Evolutionary conservation across 2,329 filamentous ascomycete genomes (phyloP).

Genomic region (Exophiala calicioides): DNA sequence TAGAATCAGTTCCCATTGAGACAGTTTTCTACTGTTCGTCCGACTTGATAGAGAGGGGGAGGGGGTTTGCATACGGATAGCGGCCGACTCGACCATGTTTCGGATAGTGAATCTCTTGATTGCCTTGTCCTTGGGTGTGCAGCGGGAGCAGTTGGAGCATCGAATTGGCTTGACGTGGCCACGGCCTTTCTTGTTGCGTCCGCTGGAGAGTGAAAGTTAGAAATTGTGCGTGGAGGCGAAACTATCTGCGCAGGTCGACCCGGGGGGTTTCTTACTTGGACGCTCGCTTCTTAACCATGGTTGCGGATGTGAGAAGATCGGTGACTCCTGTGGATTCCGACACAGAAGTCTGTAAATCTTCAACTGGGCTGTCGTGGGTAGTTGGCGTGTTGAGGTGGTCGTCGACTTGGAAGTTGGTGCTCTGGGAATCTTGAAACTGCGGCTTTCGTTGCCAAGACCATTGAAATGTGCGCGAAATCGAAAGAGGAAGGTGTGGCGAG

Average conservation of each 20-base stretch:
- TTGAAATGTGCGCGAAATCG: no score
- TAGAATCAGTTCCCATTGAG: background rate
- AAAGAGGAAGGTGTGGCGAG: no score
- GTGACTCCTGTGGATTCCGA: background rate
- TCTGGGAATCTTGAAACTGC: no score
- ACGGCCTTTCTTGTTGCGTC: slow-evolving; percentile 99
- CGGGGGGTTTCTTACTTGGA: background rate
- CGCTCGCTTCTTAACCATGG: background rate
- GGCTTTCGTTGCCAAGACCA: no score
- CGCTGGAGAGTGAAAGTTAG: no score
- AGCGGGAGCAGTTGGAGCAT: slow-evolving; percentile 85
- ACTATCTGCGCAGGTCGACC: no score
- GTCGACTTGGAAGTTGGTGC: no score
- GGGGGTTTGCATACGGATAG: slow-evolving; percentile 80
- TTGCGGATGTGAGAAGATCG: background rate
- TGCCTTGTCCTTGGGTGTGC: slow-evolving; percentile 99
- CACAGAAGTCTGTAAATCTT: background rate
- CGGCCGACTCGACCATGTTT: slow-evolving; percentile 99
- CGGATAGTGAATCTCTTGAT: slow-evolving; percentile 99
- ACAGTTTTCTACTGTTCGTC: background rate
- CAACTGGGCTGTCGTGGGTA: background rate
- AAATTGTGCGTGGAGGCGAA: no score
- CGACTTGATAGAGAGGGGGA: slow-evolving; percentile 10
- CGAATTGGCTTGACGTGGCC: slow-evolving; percentile 99
- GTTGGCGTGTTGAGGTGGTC: background rate